Evolutionary conservation across 371 early-diverging fungal genomes (phyloP).

Genomic region (Lichtheimia ramosa): DNA sequence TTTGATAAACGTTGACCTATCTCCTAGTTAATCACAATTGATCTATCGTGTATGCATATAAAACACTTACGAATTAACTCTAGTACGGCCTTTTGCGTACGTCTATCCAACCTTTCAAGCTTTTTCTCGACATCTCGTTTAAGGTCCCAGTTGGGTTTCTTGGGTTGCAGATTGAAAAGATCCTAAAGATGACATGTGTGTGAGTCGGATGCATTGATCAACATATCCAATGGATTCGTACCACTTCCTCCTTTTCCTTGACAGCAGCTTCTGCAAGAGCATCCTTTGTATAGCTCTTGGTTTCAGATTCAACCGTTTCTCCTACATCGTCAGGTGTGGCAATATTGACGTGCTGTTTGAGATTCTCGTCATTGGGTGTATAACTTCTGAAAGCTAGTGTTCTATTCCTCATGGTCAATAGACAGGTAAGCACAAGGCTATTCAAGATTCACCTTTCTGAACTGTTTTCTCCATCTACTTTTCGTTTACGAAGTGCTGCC

Average conservation of each 20-base stretch:
- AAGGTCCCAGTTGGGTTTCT: conserved; percentile 88
- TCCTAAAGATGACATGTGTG: conserved; percentile 49
- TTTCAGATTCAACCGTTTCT: conserved; percentile 59
- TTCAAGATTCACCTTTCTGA: conserved; percentile 16
- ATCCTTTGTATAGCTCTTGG: conserved; percentile 57
- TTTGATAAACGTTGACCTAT: conserved; percentile 19
- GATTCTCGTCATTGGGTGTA: conserved; percentile 51
- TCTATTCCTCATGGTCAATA: conserved; percentile 5
- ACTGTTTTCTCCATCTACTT: conserved; percentile 27
- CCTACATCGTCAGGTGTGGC: conserved; percentile 47
- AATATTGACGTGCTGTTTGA: conserved; percentile 50
- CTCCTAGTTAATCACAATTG: background rate
- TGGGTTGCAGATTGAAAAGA: conserved; percentile 78
- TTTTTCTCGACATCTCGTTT: conserved; percentile 83
- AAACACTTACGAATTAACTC: conserved; percentile 66
- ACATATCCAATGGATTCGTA: conserved; percentile 23
- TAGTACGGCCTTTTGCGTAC: conserved; percentile 72
- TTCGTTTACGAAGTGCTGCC: conserved; percentile 62
- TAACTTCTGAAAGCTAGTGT: conserved; percentile 61
- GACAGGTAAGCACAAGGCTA: background rate
- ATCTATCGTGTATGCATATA: background rate
- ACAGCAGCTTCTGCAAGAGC: conserved; percentile 61
- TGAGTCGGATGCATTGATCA: background rate
- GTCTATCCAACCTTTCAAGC: conserved; percentile 68
- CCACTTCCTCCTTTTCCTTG: conserved; percentile 69